A percentile compares a stretch with the other conserved stretches of the same genome.
Conservation (phyloP, 2,329 filamentous ascomycete species). For the Thyridium curvatum region DNA sequence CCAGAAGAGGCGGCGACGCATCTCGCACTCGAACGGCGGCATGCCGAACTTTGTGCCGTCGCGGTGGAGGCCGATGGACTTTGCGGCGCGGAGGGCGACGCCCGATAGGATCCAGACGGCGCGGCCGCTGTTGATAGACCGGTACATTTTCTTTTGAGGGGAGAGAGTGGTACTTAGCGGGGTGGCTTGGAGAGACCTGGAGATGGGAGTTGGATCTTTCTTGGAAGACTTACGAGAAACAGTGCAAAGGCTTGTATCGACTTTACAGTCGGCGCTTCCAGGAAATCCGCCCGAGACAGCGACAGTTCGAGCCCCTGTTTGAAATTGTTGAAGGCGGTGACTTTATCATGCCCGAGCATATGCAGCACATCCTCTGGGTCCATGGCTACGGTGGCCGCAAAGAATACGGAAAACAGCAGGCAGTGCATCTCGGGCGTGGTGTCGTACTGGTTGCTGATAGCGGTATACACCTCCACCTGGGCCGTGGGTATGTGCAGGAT, state of each 20-base stretch:
- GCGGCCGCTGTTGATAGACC: conserved; percentile 9
- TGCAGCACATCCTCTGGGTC: conserved; percentile 7
- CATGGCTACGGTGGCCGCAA: conserved; percentile 8
- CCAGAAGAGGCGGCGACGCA: conserved; percentile 48
- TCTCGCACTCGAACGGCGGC: conserved; percentile 43
- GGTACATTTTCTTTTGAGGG: neutral
- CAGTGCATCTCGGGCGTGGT: conserved; percentile 4
- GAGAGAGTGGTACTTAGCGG: no score
- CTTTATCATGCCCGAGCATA: conserved; percentile 11
- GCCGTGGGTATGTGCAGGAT: conserved; percentile 13
- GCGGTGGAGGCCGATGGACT: conserved; percentile 16
- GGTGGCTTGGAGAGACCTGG: no score
- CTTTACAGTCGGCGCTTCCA: conserved; percentile 11
- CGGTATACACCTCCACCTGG: conserved; percentile 11
- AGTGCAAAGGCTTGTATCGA: conserved; percentile 10
- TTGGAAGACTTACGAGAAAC: conserved; percentile 8
- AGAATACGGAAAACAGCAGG: conserved; percentile 14
- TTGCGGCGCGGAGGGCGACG: conserved; percentile 11
- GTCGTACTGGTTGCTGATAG: conserved; percentile 7
- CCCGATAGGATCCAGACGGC: conserved; percentile 12
- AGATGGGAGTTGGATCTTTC: neutral
- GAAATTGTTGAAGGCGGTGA: conserved; percentile 6
- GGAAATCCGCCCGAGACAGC: conserved; percentile 11
- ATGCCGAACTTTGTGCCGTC: conserved; percentile 30
- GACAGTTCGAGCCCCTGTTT: conserved; percentile 10